A percentile compares a stretch with the other conserved stretches of the same genome.
phyloP scores from a whole-genome alignment of 805 yeast species.

The Teunomyces stri region DNA sequence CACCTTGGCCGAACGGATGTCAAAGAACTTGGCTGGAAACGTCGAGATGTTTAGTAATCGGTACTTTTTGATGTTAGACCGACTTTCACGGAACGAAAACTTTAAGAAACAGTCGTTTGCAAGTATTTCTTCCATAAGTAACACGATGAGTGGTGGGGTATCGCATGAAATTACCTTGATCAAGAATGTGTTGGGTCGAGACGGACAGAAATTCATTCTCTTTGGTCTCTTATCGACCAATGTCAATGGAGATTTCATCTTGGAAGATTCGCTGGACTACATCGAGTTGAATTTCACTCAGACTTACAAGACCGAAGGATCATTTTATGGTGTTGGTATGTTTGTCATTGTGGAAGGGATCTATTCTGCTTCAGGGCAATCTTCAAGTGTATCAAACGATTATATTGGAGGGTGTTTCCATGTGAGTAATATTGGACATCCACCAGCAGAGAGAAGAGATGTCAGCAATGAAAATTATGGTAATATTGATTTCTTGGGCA shows the following conservation, averaged over 20 bases:
- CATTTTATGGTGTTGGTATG: conserved; percentile 73
- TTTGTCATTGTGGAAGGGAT: conserved; percentile 83
- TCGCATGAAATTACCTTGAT: conserved; percentile 56
- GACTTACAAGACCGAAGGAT: conserved; percentile 58
- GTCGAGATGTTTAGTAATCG: conserved; percentile 50
- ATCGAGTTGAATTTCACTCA: conserved; percentile 66
- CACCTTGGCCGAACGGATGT: conserved; percentile 5
- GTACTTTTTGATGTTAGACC: conserved; percentile 62
- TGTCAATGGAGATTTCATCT: conserved; percentile 62
- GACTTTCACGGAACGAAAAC: conserved; percentile 70
- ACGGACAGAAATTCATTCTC: conserved; percentile 69
- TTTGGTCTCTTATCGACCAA: conserved; percentile 73
- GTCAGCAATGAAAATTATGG: conserved; percentile 71
- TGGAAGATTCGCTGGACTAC: conserved; percentile 80
- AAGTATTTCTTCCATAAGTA: conserved; percentile 42
- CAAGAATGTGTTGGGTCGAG: conserved; percentile 83
- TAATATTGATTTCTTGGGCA: conserved; percentile 63
- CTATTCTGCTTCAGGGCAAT: conserved; percentile 62
- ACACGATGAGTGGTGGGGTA: conserved; percentile 9
- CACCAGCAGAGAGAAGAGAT: conserved; percentile 79
- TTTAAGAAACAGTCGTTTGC: conserved; percentile 56
- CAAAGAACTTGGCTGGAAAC: conserved; percentile 17
- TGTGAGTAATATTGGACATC: conserved; percentile 77
- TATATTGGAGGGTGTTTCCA: conserved; percentile 53
- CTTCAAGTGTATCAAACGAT: conserved; percentile 25